These are phyloP conservation scores for Uncinocarpus reesii DNA, from an alignment of 2,329 filamentous ascomycete genomes.

Conservation along the genomic window DNA sequence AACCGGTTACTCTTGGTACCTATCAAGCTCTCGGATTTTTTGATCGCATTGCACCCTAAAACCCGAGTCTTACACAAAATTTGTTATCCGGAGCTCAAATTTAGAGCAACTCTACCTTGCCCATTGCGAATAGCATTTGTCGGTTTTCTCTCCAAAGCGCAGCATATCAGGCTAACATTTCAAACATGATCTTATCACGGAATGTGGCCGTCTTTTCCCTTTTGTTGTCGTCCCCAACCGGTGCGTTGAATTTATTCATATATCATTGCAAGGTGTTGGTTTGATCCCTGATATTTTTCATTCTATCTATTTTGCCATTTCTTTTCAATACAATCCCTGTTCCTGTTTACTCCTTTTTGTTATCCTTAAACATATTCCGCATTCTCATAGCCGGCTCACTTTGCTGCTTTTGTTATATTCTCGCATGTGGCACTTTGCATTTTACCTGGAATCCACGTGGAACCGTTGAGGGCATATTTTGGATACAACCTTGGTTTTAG, in stretches of 20 bases:
- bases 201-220: too few relatives aligned
- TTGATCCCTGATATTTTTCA: too few relatives aligned
- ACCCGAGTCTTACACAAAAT: too few relatives aligned
- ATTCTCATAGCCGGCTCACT: neutral
- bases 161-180: too few relatives aligned
- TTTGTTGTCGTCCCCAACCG: too few relatives aligned
- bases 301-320: too few relatives aligned
- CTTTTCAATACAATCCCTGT: neutral
- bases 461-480: neutral
- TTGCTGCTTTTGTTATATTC: neutral
- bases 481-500: neutral
- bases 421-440: neutral
- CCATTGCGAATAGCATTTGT: too few relatives aligned
- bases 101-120: too few relatives aligned
- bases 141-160: too few relatives aligned
- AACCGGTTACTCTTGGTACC: neutral
- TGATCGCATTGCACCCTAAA: neutral
- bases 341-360: neutral
- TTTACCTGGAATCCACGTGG: neutral
- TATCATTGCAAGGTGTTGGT: slow-evolving; percentile 11
- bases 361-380: neutral
- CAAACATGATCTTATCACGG: too few relatives aligned
- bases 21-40: neutral
- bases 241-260: neutral
- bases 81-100: too few relatives aligned